phyloP scores from a whole-genome alignment of 805 yeast genomes.

The Yamadazyma ubonensis region DNA sequence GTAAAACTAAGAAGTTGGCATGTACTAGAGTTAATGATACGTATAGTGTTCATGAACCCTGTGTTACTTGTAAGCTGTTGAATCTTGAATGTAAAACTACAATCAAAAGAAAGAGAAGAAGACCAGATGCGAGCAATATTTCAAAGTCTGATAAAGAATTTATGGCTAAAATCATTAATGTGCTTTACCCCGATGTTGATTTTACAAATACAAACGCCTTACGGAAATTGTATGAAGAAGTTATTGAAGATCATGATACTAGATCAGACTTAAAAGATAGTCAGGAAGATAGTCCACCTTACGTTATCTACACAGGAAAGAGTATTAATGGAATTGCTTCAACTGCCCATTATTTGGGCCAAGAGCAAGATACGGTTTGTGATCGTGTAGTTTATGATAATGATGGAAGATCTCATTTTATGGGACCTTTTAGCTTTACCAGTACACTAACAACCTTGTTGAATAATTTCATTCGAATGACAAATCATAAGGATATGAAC shows the following conservation, averaged over 20 bases:
- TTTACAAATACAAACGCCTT: constrained; percentile 4
- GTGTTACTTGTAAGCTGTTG: constrained; percentile 8
- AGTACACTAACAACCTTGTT: constrained; percentile 9
- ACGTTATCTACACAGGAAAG: constrained; percentile 12
- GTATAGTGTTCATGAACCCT: constrained; percentile 7
- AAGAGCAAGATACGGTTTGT: constrained; percentile 4
- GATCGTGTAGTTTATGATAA: constrained; percentile 14
- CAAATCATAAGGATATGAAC: constrained; percentile 4
- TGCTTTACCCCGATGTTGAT: constrained; percentile 10
- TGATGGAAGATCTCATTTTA: constrained; percentile 13
- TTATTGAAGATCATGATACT: neutral
- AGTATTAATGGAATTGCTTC: constrained; percentile 8
- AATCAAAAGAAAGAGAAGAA: constrained; percentile 10
- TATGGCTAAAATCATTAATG: constrained; percentile 5
- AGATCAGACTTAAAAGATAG: neutral
- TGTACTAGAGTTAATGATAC: constrained; percentile 6
- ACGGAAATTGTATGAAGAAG: neutral
- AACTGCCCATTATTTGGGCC: constrained; percentile 4
- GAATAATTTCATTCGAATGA: constrained; percentile 10
- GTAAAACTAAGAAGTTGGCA: constrained; percentile 12
- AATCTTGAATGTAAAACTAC: constrained; percentile 11
- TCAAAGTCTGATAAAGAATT: constrained; percentile 6
- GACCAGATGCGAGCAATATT: neutral
- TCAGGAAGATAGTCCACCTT: constrained; percentile 1
- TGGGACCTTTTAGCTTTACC: constrained; percentile 15